A percentile compares a stretch with the other conserved stretches of the same genome.
Evolutionary conservation across 129 eudicot genomes (phyloP).

Genomic region (Ambrosia artemisiifolia): DNA sequence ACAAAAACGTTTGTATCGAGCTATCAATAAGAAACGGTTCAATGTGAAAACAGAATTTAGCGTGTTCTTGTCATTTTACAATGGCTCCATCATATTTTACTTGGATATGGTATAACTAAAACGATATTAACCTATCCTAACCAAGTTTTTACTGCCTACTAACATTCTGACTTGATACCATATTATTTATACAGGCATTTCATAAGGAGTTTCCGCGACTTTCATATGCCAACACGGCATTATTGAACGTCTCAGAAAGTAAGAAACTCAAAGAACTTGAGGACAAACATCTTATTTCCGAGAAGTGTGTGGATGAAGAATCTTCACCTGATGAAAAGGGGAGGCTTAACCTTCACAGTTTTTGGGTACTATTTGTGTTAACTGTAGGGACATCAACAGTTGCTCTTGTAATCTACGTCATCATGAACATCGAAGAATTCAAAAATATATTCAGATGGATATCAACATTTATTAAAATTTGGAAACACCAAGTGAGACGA

Average conservation of each 20-base stretch:
- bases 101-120: neutral
- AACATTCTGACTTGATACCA: neutral
- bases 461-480: slow-evolving; percentile 18
- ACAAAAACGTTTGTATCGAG: no score
- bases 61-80: no score
- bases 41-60: no score
- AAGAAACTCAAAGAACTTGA: slow-evolving; percentile 32
- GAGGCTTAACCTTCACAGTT: slow-evolving; percentile 39
- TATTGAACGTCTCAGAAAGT: slow-evolving; percentile 35
- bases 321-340: slow-evolving; percentile 28
- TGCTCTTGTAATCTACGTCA: slow-evolving; percentile 28
- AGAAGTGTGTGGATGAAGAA: slow-evolving; percentile 36
- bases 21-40: no score
- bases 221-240: slow-evolving; percentile 33
- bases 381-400: slow-evolving; percentile 46
- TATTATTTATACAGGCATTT: slow-evolving; percentile 37
- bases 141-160: neutral
- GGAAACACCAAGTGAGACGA: slow-evolving; percentile 17
- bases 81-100: no score
- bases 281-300: slow-evolving; percentile 15
- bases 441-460: neutral
- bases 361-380: slow-evolving; percentile 41
- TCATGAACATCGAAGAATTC: slow-evolving; percentile 5
- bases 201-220: slow-evolving; percentile 20
- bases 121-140: no score